These are phyloP conservation scores for Venturiaceae sp. DNA, from an alignment of 2,329 filamentous ascomycete genomes.

Conservation along the genomic window DNA sequence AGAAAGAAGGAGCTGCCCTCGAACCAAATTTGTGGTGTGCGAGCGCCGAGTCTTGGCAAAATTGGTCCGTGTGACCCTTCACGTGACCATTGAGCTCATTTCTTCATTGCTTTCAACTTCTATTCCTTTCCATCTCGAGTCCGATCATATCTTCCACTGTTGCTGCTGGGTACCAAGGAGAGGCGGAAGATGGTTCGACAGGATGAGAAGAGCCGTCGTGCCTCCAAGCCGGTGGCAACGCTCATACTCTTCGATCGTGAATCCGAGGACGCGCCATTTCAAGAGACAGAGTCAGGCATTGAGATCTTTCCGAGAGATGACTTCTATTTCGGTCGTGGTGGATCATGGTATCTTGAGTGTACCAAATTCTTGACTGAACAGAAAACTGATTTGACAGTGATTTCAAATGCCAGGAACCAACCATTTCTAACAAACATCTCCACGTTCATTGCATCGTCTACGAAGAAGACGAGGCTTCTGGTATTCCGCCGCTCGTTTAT, in stretches of 20 bases:
- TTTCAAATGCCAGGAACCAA: constrained; percentile 13
- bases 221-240: not conserved
- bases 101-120: not conserved
- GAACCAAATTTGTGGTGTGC: too few relatives aligned
- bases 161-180: too few relatives aligned
- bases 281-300: not conserved
- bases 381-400: not conserved
- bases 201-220: not conserved
- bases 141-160: not conserved
- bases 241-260: not conserved
- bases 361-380: too few relatives aligned
- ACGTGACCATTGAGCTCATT: not conserved
- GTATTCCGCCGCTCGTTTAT: constrained; percentile 36
- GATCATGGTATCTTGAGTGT: constrained; percentile 5
- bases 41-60: too few relatives aligned
- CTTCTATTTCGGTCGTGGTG: constrained; percentile 17
- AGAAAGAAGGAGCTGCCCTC: not conserved
- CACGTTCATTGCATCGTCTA: constrained; percentile 36
- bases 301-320: constrained; percentile 9
- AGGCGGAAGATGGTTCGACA: not conserved
- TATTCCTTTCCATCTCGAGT: not conserved
- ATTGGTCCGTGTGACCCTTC: too few relatives aligned
- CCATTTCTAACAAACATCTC: constrained; percentile 36
- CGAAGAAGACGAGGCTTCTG: constrained; percentile 24
- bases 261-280: not conserved